phyloP scores from a whole-genome alignment of 2,329 filamentous ascomycete species.

The Xylariaceae sp. region DNA sequence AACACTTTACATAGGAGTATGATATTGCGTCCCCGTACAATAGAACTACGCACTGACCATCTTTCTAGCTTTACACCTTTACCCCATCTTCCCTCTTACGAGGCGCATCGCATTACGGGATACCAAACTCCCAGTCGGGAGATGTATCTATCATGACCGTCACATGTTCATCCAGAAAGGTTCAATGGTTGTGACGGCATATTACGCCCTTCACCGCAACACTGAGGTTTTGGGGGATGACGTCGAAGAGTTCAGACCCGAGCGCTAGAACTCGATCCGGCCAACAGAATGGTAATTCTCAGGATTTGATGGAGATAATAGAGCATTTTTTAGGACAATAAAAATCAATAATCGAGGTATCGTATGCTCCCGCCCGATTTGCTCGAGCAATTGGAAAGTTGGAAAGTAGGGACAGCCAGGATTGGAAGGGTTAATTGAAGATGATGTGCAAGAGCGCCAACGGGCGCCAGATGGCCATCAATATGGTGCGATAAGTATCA shows the following conservation, averaged over 20 bases:
- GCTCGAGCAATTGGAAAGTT: constrained; percentile 8
- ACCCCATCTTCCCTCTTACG: constrained; percentile 23
- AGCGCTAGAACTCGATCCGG: constrained; percentile 25
- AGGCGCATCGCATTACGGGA: constrained; percentile 16
- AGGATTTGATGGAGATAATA: constrained; percentile 22
- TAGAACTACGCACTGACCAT: no score
- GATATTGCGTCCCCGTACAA: constrained; percentile 10
- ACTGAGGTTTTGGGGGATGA: constrained; percentile 23
- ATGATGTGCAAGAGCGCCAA: constrained; percentile 27
- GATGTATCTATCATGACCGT: constrained; percentile 3
- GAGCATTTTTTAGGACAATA: constrained; percentile 25
- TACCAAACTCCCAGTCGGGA: constrained; percentile 18
- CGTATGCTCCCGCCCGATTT: constrained; percentile 21
- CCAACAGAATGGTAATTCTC: constrained; percentile 23
- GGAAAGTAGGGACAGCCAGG: constrained; percentile 10
- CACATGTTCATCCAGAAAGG: constrained; percentile 24
- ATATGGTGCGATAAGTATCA: no score
- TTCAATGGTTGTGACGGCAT: constrained; percentile 14
- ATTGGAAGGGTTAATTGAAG: constrained; percentile 27
- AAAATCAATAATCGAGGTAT: constrained; percentile 21
- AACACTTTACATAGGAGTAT: constrained; percentile 23
- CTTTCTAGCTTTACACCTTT: constrained; percentile 20
- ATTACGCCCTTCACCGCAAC: constrained; percentile 24
- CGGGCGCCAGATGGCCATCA: constrained; percentile 32
- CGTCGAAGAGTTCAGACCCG: constrained; percentile 23